Evolutionary conservation across 352 stramenopile genomes (phyloP).

Genomic region (Blastocystis sp.): DNA sequence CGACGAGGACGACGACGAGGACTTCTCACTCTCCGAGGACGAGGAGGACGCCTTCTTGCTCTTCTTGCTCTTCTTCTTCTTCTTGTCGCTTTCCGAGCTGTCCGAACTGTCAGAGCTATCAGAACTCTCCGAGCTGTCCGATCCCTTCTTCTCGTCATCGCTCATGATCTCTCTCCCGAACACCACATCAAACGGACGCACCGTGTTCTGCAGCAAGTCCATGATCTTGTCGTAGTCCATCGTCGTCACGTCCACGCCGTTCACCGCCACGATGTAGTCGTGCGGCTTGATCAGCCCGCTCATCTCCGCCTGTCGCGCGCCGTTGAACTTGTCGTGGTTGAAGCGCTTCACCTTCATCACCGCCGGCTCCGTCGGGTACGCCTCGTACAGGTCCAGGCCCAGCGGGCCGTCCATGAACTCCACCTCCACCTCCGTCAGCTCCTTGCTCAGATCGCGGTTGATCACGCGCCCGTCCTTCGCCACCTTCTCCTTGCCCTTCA

Average conservation of each 20-base stretch:
- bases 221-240: slow-evolving; percentile 55
- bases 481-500: slow-evolving; percentile 44
- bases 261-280: slow-evolving; percentile 57
- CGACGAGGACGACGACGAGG: too few relatives aligned
- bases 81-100: neutral
- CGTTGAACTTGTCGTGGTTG: slow-evolving; percentile 27
- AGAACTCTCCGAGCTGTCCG: neutral
- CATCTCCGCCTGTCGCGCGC: neutral
- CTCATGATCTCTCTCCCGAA: slow-evolving; percentile 57
- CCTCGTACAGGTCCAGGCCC: slow-evolving; percentile 49
- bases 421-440: slow-evolving; percentile 47
- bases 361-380: slow-evolving; percentile 39
- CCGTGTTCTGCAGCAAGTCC: slow-evolving; percentile 13
- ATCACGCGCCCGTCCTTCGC: slow-evolving; percentile 56
- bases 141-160: neutral
- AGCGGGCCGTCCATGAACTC: slow-evolving; percentile 57
- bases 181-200: slow-evolving; percentile 48
- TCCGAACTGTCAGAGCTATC: neutral
- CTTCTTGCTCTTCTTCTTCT: slow-evolving; percentile 11
- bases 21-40: too few relatives aligned
- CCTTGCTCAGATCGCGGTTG: slow-evolving; percentile 48
- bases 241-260: slow-evolving; percentile 53
- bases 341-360: slow-evolving; percentile 57
- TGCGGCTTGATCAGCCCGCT: slow-evolving; percentile 45
- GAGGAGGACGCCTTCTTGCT: neutral